phyloP scores from a whole-genome alignment of 192 early-diverging fungal species.

The Coemansia sp. region DNA sequence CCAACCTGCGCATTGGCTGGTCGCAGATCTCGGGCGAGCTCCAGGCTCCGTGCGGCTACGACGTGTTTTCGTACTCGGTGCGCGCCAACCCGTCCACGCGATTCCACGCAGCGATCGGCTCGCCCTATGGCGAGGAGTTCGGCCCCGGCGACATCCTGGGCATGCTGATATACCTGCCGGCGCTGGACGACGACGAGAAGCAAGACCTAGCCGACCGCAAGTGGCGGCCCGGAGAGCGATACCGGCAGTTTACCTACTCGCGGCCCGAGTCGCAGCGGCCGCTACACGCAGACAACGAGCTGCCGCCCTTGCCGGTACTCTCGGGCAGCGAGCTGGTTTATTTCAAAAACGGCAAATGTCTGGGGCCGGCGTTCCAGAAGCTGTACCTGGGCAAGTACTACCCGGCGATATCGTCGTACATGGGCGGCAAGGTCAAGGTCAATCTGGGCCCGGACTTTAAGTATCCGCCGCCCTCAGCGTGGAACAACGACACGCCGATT shows the following conservation, averaged over 20 bases:
- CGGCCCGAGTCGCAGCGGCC: slow-evolving; percentile 46
- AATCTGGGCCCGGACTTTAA: slow-evolving; percentile 70
- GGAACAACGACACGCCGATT: slow-evolving; percentile 36
- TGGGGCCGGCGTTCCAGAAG: slow-evolving; percentile 63
- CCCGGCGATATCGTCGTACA: slow-evolving; percentile 67
- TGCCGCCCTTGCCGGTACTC: slow-evolving; percentile 48
- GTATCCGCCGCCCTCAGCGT: slow-evolving; percentile 54
- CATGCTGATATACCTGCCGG: slow-evolving; percentile 50
- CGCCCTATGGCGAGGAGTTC: slow-evolving; percentile 41
- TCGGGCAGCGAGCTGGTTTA: slow-evolving; percentile 59
- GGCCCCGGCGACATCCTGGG: slow-evolving; percentile 48
- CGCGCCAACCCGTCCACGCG: slow-evolving; percentile 63
- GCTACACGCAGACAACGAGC: slow-evolving; percentile 26
- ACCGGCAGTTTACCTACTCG: slow-evolving; percentile 43
- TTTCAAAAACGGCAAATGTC: slow-evolving; percentile 61
- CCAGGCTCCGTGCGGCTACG: slow-evolving; percentile 72
- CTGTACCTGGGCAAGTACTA: slow-evolving; percentile 73
- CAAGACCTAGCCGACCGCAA: slow-evolving; percentile 47
- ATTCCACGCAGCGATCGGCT: slow-evolving; percentile 58
- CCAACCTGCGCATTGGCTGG: slow-evolving; percentile 68
- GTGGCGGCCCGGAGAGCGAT: slow-evolving; percentile 42
- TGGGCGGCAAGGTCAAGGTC: slow-evolving; percentile 57
- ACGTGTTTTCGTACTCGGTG: slow-evolving; percentile 67
- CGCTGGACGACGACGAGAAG: slow-evolving; percentile 39
- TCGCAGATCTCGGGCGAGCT: slow-evolving; percentile 73